Evolutionary conservation across 768 basidiomycete species (phyloP).

Genomic region (Suillus subalutaceus): DNA sequence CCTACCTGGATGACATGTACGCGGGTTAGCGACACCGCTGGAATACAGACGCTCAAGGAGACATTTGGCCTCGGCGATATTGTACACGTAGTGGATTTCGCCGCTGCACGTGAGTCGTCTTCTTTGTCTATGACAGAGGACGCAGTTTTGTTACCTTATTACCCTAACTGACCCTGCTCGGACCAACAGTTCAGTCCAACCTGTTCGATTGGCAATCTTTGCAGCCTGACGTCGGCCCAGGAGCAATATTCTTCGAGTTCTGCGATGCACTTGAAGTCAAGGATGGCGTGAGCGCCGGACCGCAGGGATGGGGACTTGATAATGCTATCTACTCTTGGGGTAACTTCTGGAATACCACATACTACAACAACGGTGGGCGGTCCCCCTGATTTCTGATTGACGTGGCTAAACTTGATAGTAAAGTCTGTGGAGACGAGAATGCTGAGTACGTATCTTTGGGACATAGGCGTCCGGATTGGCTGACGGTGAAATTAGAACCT

Average conservation of each 20-base stretch:
- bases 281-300: slow-evolving; percentile 44
- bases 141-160: slow-evolving; percentile 16
- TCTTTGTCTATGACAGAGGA: slow-evolving; percentile 15
- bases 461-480: background rate
- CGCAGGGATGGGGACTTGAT: slow-evolving; percentile 61
- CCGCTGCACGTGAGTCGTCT: slow-evolving; percentile 49
- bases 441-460: slow-evolving; percentile 46
- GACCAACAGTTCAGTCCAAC: slow-evolving; percentile 51
- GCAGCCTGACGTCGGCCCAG: slow-evolving; percentile 52
- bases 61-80: slow-evolving; percentile 60
- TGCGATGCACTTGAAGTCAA: slow-evolving; percentile 44
- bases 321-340: slow-evolving; percentile 66
- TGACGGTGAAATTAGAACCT: slow-evolving; percentile 44
- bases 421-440: slow-evolving; percentile 55
- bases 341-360: slow-evolving; percentile 54
- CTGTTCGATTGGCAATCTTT: slow-evolving; percentile 69
- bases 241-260: slow-evolving; percentile 39
- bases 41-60: slow-evolving; percentile 58
- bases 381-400: background rate
- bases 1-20: slow-evolving; percentile 63
- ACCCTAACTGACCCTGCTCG: slow-evolving; percentile 22
- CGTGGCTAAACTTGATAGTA: slow-evolving; percentile 4
- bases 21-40: slow-evolving; percentile 42
- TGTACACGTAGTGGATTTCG: slow-evolving; percentile 67
- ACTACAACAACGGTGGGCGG: slow-evolving; percentile 47